These are phyloP conservation scores for Xylariaceae sp. DNA, from an alignment of 2,329 filamentous ascomycete species.

Conservation along the genomic window DNA sequence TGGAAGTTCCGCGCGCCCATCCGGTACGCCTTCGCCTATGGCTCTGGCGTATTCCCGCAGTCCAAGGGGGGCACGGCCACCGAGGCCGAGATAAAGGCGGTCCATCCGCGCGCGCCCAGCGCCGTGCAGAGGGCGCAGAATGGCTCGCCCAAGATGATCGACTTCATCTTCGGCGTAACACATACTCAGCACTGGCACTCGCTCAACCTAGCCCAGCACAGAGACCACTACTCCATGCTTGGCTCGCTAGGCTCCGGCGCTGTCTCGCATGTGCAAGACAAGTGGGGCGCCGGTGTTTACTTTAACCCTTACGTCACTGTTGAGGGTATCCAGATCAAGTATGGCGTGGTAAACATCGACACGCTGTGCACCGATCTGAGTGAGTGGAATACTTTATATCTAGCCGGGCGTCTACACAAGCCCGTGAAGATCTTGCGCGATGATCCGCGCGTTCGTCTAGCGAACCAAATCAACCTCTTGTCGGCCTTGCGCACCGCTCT, in stretches of 20 bases:
- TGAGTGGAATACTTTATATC: constrained; percentile 89
- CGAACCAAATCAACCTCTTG: constrained; percentile 92
- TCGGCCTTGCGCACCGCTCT: constrained; percentile 87
- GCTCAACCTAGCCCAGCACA: constrained; percentile 81
- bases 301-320: constrained; percentile 95
- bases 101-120: constrained; percentile 76
- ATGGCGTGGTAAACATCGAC: constrained; percentile 91
- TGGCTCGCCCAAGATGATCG: constrained; percentile 90
- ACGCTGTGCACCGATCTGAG: constrained; percentile 81
- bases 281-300: constrained; percentile 88
- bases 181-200: constrained; percentile 97
- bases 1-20: constrained; percentile 92
- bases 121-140: constrained; percentile 81
- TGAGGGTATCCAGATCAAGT: constrained; percentile 95
- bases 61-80: constrained; percentile 45
- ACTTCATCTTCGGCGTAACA: constrained; percentile 94
- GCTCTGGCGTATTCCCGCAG: constrained; percentile 93
- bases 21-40: constrained; percentile 94
- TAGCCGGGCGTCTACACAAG: constrained; percentile 94
- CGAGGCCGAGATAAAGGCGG: constrained; percentile 52
- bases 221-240: constrained; percentile 85
- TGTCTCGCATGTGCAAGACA: constrained; percentile 80
- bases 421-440: constrained; percentile 93
- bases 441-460: constrained; percentile 83
- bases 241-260: constrained; percentile 78